Evolutionary conservation across 2,329 filamentous ascomycete species (phyloP).

Genomic region (Ophioceras dolichostomum): DNA sequence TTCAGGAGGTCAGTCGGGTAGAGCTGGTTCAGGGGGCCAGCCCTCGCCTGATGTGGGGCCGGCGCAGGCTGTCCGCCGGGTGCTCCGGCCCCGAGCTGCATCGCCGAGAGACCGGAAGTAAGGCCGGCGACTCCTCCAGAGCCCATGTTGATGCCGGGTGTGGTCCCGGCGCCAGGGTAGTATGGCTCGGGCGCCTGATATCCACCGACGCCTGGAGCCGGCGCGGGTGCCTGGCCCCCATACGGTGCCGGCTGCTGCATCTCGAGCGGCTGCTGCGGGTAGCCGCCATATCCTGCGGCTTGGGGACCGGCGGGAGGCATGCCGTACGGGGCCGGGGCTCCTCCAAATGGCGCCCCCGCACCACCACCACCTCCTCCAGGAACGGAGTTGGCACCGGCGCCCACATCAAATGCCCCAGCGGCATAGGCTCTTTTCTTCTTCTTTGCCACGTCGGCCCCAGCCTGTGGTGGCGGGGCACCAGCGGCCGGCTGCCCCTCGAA

Average conservation of each 20-base stretch:
- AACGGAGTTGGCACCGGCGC: constrained; percentile 68
- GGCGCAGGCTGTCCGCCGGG: constrained; percentile 31
- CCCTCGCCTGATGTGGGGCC: constrained; percentile 24
- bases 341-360: constrained; percentile 24
- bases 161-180: constrained; percentile 41
- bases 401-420: constrained; percentile 88
- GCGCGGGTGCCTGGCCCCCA: constrained; percentile 25
- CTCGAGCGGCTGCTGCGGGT: constrained; percentile 38
- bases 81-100: constrained; percentile 61
- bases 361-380: too few species aligned
- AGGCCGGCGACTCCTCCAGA: constrained; percentile 53
- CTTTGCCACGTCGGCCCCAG: constrained; percentile 35
- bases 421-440: constrained; percentile 96
- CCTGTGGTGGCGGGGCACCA: constrained; percentile 19
- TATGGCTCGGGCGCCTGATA: constrained; percentile 58
- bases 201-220: constrained; percentile 35
- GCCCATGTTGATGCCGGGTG: constrained; percentile 10
- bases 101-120: constrained; percentile 74
- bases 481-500: constrained; percentile 27
- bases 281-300: constrained; percentile 40
- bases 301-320: constrained; percentile 27
- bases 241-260: constrained; percentile 28
- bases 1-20: constrained; percentile 85
- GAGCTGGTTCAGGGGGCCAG: constrained; percentile 65
- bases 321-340: constrained; percentile 31